A percentile compares a stretch with the other conserved stretches of the same genome.
Conservation (phyloP, 2,329 filamentous ascomycete genomes). For the Claviceps citrina region DNA sequence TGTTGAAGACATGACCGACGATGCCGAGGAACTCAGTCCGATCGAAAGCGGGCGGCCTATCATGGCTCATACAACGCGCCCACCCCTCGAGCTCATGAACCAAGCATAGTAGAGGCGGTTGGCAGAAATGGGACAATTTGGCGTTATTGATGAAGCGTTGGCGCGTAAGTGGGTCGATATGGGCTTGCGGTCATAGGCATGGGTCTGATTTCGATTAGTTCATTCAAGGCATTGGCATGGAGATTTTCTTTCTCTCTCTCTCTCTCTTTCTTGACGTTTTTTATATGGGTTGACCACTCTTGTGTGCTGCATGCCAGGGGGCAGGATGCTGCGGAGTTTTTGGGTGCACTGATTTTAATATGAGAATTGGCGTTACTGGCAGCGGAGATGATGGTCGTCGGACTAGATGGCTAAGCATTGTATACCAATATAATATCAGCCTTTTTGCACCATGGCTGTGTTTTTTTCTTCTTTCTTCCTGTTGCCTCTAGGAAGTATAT, state of each 20-base stretch:
- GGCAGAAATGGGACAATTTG: neutral
- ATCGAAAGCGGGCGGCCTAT: constrained; percentile 31
- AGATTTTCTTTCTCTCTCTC: neutral
- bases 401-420: neutral
- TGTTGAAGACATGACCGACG: constrained; percentile 52
- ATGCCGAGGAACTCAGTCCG: constrained; percentile 29
- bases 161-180: too few species aligned
- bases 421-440: neutral
- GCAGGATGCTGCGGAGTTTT: neutral
- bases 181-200: neutral
- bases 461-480: too few species aligned
- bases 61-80: constrained; percentile 44
- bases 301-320: too few species aligned
- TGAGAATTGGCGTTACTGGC: neutral
- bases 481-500: too few species aligned
- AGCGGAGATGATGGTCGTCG: neutral
- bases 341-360: neutral
- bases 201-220: neutral
- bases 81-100: constrained; percentile 50
- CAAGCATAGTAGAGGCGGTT: constrained; percentile 16
- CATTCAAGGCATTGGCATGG: neutral
- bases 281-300: too few species aligned
- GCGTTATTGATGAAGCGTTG: neutral
- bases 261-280: too few species aligned
- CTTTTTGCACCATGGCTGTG: too few species aligned